Evolutionary conservation across 2,329 filamentous ascomycete genomes (phyloP).

Genomic region (Aureobasidium sp.): DNA sequence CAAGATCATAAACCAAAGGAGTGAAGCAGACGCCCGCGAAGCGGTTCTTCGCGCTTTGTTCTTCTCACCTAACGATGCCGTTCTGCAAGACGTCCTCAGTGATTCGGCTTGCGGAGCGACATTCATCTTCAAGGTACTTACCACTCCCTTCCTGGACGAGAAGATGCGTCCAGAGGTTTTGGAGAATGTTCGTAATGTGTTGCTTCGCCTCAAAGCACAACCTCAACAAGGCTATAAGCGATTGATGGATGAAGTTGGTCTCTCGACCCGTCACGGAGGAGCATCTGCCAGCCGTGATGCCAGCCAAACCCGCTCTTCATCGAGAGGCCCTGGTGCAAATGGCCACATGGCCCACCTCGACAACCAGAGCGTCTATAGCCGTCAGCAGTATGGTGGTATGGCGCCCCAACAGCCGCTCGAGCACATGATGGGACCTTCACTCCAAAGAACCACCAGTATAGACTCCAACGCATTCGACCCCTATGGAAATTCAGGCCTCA

Average conservation of each 20-base stretch:
- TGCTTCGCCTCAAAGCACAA: constrained; percentile 84
- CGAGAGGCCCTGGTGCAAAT: constrained; percentile 25
- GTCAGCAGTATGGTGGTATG: constrained; percentile 28
- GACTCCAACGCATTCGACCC: constrained; percentile 41
- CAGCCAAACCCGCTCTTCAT: constrained; percentile 24
- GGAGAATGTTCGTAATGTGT: constrained; percentile 82
- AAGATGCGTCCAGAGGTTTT: constrained; percentile 78
- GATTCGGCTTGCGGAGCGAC: constrained; percentile 91
- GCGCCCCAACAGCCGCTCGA: constrained; percentile 32
- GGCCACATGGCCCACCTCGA: constrained; percentile 27
- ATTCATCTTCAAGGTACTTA: constrained; percentile 96
- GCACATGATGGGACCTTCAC: constrained; percentile 24
- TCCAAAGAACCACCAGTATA: constrained; percentile 41
- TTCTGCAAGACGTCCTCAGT: constrained; percentile 79
- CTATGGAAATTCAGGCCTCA: constrained; percentile 28
- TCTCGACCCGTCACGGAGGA: constrained; percentile 51
- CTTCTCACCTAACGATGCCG: constrained; percentile 78
- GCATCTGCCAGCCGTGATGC: constrained; percentile 28
- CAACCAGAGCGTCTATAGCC: constrained; percentile 25
- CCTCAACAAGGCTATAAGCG: constrained; percentile 96
- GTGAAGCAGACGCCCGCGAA: constrained; percentile 85
- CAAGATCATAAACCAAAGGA: constrained; percentile 97
- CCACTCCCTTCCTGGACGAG: constrained; percentile 95
- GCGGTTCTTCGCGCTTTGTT: constrained; percentile 84
- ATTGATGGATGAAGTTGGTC: constrained; percentile 93